Conservation (phyloP, 139 green algal genomes). For the Closterium sp. region DNA sequence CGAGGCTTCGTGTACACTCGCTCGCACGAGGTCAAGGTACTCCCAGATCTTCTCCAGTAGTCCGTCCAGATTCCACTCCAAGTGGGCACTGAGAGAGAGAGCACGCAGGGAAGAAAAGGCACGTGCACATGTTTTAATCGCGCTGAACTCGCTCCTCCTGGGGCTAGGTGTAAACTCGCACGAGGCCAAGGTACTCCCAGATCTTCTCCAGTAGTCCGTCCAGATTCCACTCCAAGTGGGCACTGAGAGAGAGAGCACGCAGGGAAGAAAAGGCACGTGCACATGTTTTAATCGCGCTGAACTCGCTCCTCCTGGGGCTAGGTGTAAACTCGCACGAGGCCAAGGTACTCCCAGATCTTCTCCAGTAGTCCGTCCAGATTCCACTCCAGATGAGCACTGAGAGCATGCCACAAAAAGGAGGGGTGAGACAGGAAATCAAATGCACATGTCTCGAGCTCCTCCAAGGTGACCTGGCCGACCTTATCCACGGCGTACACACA, state of each 20-base stretch:
- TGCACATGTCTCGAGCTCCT: constrained; percentile 98
- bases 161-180: constrained; percentile 64
- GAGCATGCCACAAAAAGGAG: too few species aligned
- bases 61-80: constrained; percentile 62
- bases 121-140: too few species aligned
- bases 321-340: constrained; percentile 73
- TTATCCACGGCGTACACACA: constrained; percentile 98
- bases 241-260: neutral
- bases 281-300: too few species aligned
- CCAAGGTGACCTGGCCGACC: constrained; percentile 81
- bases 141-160: constrained; percentile 41
- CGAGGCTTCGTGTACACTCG: constrained; percentile 66
- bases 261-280: neutral
- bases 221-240: constrained; percentile 58
- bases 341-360: constrained; percentile 94
- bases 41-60: constrained; percentile 96
- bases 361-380: constrained; percentile 80
- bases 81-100: constrained; percentile 30
- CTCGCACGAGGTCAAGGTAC: constrained; percentile 89
- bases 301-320: too few species aligned
- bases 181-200: constrained; percentile 94
- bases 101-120: too few species aligned
- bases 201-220: constrained; percentile 88
- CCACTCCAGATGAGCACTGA: constrained; percentile 54
- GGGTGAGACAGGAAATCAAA: too few species aligned